Conservation (phyloP, 2,329 filamentous ascomycete species). For the Calycina herbarum region DNA sequence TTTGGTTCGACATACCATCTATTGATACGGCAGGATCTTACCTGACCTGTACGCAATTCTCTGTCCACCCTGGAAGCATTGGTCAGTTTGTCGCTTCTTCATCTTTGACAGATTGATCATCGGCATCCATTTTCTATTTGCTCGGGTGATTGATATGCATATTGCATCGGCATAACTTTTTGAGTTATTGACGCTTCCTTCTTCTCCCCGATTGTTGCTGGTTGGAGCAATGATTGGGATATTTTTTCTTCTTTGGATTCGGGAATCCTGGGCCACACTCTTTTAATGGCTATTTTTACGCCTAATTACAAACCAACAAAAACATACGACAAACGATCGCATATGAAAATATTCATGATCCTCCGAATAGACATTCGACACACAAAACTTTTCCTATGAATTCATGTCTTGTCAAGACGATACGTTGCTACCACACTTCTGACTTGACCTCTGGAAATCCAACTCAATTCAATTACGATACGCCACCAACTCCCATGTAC, state of each 20-base stretch:
- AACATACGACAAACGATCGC: conserved; percentile 30
- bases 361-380: conserved; percentile 16
- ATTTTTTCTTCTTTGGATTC: conserved; percentile 33
- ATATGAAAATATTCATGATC: conserved; percentile 30
- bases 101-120: conserved; percentile 28
- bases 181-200: conserved; percentile 26
- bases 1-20: conserved; percentile 25
- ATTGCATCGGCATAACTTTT: conserved; percentile 33
- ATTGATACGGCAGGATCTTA: conserved; percentile 19
- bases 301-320: conserved; percentile 19
- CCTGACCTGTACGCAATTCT: conserved; percentile 19
- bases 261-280: conserved; percentile 35
- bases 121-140: conserved; percentile 24
- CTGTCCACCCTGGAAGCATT: conserved; percentile 20
- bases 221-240: conserved; percentile 21
- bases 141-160: conserved; percentile 35
- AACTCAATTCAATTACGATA: conserved; percentile 6
- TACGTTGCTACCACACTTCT: not conserved
- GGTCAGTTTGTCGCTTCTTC: conserved; percentile 20
- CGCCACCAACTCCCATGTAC: conserved; percentile 2
- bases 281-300: conserved; percentile 24
- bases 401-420: conserved; percentile 15
- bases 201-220: conserved; percentile 23
- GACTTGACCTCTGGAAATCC: conserved; percentile 1
- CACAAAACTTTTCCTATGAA: conserved; percentile 18